phyloP scores from a whole-genome alignment of 768 basidiomycete genomes.

The Hemileccinum impolitum region DNA sequence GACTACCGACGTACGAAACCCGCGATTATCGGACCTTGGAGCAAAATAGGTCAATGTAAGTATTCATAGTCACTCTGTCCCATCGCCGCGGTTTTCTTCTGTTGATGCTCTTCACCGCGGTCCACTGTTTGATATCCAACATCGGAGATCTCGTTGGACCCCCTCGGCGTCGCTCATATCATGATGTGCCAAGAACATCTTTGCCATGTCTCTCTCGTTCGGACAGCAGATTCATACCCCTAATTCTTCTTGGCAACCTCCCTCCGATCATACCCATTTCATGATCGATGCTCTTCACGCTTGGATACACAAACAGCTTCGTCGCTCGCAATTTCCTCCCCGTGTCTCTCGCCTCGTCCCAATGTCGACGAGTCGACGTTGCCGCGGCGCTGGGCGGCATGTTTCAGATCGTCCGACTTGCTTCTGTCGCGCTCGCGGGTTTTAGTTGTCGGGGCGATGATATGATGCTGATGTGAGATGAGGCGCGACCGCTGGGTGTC shows the following conservation, averaged over 20 bases:
- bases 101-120: constrained; percentile 61
- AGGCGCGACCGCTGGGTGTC: no score
- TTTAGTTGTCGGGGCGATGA: no score
- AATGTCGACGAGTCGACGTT: constrained; percentile 68
- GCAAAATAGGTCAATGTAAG: constrained; percentile 65
- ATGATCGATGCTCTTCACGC: constrained; percentile 64
- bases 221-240: constrained; percentile 78
- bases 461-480: no score
- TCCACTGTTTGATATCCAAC: constrained; percentile 75
- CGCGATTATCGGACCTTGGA: constrained; percentile 52
- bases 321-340: constrained; percentile 69
- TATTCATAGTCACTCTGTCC: constrained; percentile 63
- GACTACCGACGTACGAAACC: constrained; percentile 36
- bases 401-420: no score
- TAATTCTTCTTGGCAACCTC: constrained; percentile 79
- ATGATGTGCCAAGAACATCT: constrained; percentile 62
- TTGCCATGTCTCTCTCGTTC: constrained; percentile 58
- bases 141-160: constrained; percentile 65
- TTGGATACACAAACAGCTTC: constrained; percentile 77
- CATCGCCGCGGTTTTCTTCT: not conserved
- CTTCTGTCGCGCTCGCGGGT: no score
- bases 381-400: constrained; percentile 69
- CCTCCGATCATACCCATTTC: constrained; percentile 64
- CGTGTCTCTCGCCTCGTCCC: constrained; percentile 61
- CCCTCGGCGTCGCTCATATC: constrained; percentile 40